Evolutionary conservation across 257 asterid genomes (phyloP).

Genomic region (Solanum ahanhuiri): DNA sequence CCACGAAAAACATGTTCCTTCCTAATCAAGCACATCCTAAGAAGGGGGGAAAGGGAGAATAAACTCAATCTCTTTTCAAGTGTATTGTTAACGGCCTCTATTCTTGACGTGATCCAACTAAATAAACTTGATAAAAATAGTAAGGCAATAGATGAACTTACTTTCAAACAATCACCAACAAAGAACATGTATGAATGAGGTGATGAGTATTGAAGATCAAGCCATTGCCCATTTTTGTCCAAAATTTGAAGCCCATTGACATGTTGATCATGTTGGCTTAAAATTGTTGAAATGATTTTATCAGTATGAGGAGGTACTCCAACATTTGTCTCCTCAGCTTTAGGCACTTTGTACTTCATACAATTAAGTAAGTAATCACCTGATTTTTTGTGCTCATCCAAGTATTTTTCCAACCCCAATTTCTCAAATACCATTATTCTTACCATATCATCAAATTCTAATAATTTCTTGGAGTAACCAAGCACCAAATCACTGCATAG

Average conservation of each 20-base stretch:
- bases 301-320: neutral
- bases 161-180: neutral
- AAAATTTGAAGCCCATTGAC: neutral
- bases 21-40: neutral
- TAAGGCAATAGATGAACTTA: neutral
- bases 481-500: neutral
- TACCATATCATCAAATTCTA: neutral
- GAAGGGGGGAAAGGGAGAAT: neutral
- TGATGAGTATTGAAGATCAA: neutral
- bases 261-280: neutral
- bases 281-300: neutral
- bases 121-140: neutral
- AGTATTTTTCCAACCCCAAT: neutral
- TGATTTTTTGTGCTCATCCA: neutral
- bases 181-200: neutral
- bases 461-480: neutral
- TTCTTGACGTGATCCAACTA: neutral
- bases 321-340: neutral
- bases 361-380: neutral
- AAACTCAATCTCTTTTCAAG: neutral
- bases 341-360: neutral
- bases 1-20: neutral
- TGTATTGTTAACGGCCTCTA: neutral
- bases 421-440: neutral
- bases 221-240: neutral